Conservation (phyloP, 2,329 filamentous ascomycete genomes). For the Venturia effusa region DNA sequence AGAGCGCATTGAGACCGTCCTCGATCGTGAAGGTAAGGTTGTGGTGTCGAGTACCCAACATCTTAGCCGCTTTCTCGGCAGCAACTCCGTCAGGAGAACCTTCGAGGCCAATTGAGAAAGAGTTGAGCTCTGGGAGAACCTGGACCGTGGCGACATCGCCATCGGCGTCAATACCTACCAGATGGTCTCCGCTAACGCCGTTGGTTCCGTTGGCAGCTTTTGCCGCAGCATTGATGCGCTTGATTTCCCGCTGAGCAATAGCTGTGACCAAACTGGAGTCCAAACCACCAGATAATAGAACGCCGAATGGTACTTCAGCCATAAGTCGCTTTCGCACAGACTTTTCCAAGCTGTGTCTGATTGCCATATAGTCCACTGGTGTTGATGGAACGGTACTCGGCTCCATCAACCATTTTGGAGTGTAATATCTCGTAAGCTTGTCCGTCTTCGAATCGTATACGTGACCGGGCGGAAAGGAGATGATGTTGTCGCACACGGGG, state of each 20-base stretch:
- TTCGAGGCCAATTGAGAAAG: constrained; percentile 94
- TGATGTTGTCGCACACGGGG: constrained; percentile 89
- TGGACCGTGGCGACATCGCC: constrained; percentile 83
- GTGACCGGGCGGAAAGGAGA: constrained; percentile 89
- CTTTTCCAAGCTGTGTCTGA: constrained; percentile 76
- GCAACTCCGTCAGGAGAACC: constrained; percentile 87
- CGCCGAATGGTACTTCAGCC: constrained; percentile 97
- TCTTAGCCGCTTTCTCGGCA: constrained; percentile 86
- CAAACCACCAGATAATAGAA: constrained; percentile 85
- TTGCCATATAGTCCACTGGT: constrained; percentile 71
- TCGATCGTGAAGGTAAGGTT: constrained; percentile 97
- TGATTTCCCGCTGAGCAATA: constrained; percentile 87
- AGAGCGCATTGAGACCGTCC: constrained; percentile 91
- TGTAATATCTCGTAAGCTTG: constrained; percentile 75
- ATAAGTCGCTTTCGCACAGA: constrained; percentile 93
- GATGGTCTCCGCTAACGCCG: constrained; percentile 33
- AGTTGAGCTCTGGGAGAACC: constrained; percentile 90
- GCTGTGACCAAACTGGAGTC: constrained; percentile 93
- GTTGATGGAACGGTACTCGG: constrained; percentile 63
- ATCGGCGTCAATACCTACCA: constrained; percentile 91
- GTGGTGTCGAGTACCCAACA: constrained; percentile 95
- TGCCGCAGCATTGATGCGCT: constrained; percentile 54
- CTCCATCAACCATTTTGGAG: constrained; percentile 83
- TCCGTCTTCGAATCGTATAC: constrained; percentile 91
- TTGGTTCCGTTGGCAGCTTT: constrained; percentile 36